Evolutionary conservation across 2,329 filamentous ascomycete species (phyloP).

Genomic region (Arthrobotrys megalospora): DNA sequence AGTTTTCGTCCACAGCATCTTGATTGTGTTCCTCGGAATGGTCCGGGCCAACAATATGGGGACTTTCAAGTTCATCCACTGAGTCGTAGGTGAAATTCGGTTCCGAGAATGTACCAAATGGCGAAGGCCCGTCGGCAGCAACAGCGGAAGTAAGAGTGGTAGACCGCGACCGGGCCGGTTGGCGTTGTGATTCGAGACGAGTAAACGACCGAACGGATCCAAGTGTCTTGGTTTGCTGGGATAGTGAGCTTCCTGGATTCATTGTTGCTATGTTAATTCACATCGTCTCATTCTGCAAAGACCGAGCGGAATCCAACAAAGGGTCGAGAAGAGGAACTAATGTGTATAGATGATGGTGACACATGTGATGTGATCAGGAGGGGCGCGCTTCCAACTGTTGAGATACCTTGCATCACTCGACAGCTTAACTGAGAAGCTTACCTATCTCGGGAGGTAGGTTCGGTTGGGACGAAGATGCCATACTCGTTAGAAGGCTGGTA

Average conservation of each 20-base stretch:
- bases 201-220: constrained; percentile 70
- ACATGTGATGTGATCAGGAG: constrained; percentile 68
- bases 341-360: constrained; percentile 70
- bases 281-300: not conserved
- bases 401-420: constrained; percentile 5
- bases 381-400: not conserved
- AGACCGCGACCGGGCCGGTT: constrained; percentile 31
- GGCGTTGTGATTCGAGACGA: constrained; percentile 68
- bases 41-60: not conserved
- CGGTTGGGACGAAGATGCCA: constrained; percentile 26
- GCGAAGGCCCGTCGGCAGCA: constrained; percentile 38
- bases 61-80: constrained; percentile 45
- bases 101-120: constrained; percentile 55
- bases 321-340: constrained; percentile 52
- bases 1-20: constrained; percentile 36
- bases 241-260: constrained; percentile 45
- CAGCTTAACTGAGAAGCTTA: constrained; percentile 21
- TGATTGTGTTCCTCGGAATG: constrained; percentile 25
- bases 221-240: constrained; percentile 67
- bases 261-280: constrained; percentile 18
- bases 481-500: constrained; percentile 3
- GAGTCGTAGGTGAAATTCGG: constrained; percentile 41
- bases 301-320: not conserved
- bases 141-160: constrained; percentile 62
- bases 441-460: constrained; percentile 28